These are phyloP conservation scores for Fragaria vesca DNA, from an alignment of 306 rosid genomes.

Conservation along the genomic window DNA sequence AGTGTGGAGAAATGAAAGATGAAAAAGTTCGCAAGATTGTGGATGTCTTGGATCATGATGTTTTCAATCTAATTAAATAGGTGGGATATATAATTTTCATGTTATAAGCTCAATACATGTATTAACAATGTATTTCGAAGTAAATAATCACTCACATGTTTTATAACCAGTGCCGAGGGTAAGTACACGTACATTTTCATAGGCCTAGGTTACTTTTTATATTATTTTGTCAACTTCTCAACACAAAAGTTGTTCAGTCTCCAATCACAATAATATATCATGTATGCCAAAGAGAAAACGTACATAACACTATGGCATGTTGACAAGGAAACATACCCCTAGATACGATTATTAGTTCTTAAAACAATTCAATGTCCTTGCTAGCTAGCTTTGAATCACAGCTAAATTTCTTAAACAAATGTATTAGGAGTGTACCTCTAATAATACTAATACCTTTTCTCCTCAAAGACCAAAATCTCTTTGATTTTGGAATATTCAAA, in stretches of 20 bases:
- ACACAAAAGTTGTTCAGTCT: not conserved
- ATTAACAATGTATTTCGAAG: too few relatives aligned
- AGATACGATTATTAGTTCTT: not conserved
- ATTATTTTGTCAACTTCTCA: not conserved
- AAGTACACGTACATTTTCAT: not conserved
- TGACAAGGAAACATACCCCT: not conserved
- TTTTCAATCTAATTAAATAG: too few relatives aligned
- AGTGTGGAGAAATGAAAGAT: too few relatives aligned
- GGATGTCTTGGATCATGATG: too few relatives aligned
- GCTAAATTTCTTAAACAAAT: not conserved
- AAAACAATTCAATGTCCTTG: constrained; percentile 3
- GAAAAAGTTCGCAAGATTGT: too few relatives aligned
- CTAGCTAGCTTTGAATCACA: not conserved
- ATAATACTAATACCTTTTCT: not conserved
- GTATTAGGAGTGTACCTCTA: not conserved
- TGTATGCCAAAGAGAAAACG: not conserved
- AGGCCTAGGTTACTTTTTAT: too few relatives aligned
- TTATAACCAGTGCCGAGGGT: not conserved
- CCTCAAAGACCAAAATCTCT: constrained; percentile 4
- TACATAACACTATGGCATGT: not conserved
- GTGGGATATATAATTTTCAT: too few relatives aligned
- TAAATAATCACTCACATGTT: not conserved
- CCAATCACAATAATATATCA: not conserved
- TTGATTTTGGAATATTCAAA: constrained; percentile 35
- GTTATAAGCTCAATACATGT: too few relatives aligned